phyloP scores from a whole-genome alignment of 1,284 basidiomycete species.

The Pisolithus thermaeus region DNA sequence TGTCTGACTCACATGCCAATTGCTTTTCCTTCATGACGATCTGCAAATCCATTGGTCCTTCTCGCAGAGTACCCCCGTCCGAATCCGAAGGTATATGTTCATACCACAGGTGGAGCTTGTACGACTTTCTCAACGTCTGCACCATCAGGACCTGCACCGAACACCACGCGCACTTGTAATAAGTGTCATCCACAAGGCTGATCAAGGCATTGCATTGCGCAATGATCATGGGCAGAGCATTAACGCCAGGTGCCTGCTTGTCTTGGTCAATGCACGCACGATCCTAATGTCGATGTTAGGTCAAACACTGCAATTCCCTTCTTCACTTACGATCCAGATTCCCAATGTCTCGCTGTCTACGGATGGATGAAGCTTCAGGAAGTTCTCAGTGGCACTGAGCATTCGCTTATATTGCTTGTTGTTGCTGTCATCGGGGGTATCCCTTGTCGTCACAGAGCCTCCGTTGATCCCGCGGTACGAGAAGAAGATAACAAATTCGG shows the following conservation, averaged over 20 bases:
- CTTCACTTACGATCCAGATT: neutral
- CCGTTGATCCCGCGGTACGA: neutral
- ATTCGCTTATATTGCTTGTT: neutral
- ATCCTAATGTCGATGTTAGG: neutral
- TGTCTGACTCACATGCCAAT: neutral
- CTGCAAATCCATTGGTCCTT: neutral
- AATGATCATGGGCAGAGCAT: neutral
- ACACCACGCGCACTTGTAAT: neutral
- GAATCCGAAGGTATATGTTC: neutral
- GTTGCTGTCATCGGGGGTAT: neutral
- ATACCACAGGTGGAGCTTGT: neutral
- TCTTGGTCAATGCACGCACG: neutral
- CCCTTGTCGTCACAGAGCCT: neutral
- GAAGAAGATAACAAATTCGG: neutral
- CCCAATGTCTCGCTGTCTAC: neutral
- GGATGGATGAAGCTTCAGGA: neutral
- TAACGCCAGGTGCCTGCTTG: neutral
- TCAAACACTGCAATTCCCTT: neutral
- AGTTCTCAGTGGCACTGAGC: neutral
- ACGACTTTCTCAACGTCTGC: neutral
- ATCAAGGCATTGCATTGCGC: neutral
- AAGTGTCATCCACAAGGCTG: neutral
- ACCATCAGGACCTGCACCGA: neutral
- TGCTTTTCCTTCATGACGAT: neutral
- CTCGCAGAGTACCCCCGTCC: neutral